phyloP scores from a whole-genome alignment of 1,284 basidiomycete genomes.

The Neonothopanus nambi region DNA sequence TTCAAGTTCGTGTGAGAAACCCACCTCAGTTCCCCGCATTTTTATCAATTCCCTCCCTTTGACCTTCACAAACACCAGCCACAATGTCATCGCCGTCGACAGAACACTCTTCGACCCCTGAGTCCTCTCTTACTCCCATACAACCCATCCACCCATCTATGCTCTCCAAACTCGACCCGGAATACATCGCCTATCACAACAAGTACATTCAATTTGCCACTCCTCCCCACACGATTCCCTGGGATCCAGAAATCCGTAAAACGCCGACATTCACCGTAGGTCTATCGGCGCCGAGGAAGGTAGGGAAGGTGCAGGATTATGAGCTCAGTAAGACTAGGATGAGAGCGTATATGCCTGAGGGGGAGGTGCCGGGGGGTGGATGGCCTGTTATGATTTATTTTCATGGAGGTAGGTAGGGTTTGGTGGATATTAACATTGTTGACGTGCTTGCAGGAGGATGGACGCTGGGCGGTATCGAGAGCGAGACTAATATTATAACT shows the following conservation, averaged over 20 bases:
- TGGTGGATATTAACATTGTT: background rate
- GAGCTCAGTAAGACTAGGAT: slow-evolving; percentile 9
- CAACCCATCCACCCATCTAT: slow-evolving; percentile 64
- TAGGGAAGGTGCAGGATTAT: no score
- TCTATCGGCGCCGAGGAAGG: no score
- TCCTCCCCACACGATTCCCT: slow-evolving; percentile 56
- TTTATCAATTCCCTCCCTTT: no score
- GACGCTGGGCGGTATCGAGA: slow-evolving; percentile 63
- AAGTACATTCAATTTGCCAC: slow-evolving; percentile 41
- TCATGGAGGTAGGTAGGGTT: slow-evolving; percentile 44
- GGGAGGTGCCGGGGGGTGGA: slow-evolving; percentile 44
- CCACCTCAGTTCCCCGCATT: no score
- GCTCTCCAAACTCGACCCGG: slow-evolving; percentile 54
- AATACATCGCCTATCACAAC: slow-evolving; percentile 65
- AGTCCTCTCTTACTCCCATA: no score
- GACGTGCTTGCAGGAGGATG: slow-evolving; percentile 54
- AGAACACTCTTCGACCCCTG: no score
- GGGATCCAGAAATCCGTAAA: slow-evolving; percentile 58
- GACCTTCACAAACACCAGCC: no score
- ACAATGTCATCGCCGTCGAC: no score
- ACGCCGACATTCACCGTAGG: slow-evolving; percentile 43
- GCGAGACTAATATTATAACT: slow-evolving; percentile 59
- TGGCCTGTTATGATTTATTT: slow-evolving; percentile 43
- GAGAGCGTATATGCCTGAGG: slow-evolving; percentile 59
- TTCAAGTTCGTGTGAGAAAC: no score